Conservation (phyloP, 2,329 filamentous ascomycete genomes). For the Simplicillium aogashimaense region DNA sequence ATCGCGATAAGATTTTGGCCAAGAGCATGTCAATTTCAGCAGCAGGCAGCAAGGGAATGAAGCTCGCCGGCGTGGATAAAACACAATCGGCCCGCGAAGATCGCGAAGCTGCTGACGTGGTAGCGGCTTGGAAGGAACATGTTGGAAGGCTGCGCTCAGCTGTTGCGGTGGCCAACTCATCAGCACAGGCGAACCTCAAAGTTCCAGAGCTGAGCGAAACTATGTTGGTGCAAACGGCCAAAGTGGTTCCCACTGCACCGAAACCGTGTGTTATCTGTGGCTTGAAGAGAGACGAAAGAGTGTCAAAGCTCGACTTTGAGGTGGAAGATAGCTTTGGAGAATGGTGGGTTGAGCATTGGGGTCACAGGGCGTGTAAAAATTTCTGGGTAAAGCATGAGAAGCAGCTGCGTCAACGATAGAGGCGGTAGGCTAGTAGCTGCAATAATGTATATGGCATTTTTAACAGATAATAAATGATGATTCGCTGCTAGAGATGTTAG, state of each 20-base stretch:
- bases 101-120: constrained; percentile 70
- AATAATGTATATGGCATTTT: no score
- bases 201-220: constrained; percentile 64
- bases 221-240: constrained; percentile 58
- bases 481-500: no score
- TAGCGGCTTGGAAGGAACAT: constrained; percentile 64
- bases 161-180: constrained; percentile 55
- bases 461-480: no score
- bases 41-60: constrained; percentile 76
- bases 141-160: constrained; percentile 66
- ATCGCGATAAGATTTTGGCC: constrained; percentile 73
- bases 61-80: constrained; percentile 77
- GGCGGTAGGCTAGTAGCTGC: no score
- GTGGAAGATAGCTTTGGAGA: constrained; percentile 90
- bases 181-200: constrained; percentile 38
- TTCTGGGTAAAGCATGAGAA: constrained; percentile 78
- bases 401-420: constrained; percentile 55
- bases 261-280: constrained; percentile 80
- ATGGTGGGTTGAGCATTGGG: constrained; percentile 93
- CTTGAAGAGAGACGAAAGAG: constrained; percentile 75
- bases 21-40: constrained; percentile 85
- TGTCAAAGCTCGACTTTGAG: constrained; percentile 63
- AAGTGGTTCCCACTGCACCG: constrained; percentile 63
- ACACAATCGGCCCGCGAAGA: constrained; percentile 75
- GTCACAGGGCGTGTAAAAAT: constrained; percentile 65